Base-by-base conservation (phyloP, 495 filamentous ascomycete species). In the Lentithecium fluviatile region DNA sequence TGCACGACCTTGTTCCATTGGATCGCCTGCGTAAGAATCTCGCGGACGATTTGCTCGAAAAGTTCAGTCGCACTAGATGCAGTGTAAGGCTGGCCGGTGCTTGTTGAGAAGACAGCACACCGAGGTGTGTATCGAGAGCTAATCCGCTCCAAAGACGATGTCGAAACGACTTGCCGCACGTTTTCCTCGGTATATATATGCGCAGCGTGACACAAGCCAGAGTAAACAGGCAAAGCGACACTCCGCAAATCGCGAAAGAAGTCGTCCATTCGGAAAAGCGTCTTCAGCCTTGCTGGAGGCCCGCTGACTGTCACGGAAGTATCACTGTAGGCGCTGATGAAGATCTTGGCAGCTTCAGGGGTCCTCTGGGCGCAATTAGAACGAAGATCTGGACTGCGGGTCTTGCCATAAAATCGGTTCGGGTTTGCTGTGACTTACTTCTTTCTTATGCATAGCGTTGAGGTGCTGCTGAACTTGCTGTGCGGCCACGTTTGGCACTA, bases 11-110 rank as follows among this genome's bases (percentile, higher is more conserved):
- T 53, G 20, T 53, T 24, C 51, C 51, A 53, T 15, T 36, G 25
- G 45, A 65, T 65, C 19, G 21, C 40, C 26, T 60, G 56, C 6
- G 62, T 65, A 2, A 65, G 49, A 23, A 65, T 36, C 43, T 65
- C 62, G 8, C 5, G 3, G 19, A 60, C 23, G 20, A 65, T 45
- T 15, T 13, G 12, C 20, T 56, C 6, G 24, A 60, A 55, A 6
- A 65, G 24, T 20, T 60, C 62, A 13, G 4, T 29, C 4, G 56
- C 55, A 23, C 15, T 55, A 17, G 53, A 47, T 36, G 62, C 62
- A 10, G 13, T 2, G 25, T 23, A 65, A 11, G 62, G 56, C 17
- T 2, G 10, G 2, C 62, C 62, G 11, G 47, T 65, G 36, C 56
- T 59, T 10, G 62, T 59, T 15, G 62, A 65, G 26, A 24, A 56